These are phyloP conservation scores for Draba incana DNA, from an alignment of 345 rosid species.

Conservation along the genomic window DNA sequence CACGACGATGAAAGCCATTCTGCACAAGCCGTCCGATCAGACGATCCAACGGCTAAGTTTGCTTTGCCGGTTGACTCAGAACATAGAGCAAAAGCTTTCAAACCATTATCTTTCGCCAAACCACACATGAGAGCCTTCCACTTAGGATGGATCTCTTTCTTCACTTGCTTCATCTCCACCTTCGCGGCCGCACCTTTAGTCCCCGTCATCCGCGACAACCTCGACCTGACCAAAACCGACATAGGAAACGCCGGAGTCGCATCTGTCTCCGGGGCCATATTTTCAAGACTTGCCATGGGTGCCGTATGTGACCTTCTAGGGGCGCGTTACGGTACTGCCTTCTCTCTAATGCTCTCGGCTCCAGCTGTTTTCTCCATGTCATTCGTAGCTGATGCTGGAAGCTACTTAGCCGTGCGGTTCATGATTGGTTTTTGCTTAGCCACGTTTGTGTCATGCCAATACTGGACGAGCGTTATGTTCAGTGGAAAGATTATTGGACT, in stretches of 20 bases:
- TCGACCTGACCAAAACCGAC: constrained; percentile 61
- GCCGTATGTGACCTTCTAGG: constrained; percentile 80
- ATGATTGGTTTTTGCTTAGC: constrained; percentile 95
- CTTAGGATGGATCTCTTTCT: constrained; percentile 88
- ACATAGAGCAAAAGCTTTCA: constrained; percentile 73
- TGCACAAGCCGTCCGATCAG: constrained; percentile 19
- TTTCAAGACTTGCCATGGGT: constrained; percentile 86
- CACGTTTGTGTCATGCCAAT: constrained; percentile 87
- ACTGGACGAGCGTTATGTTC: constrained; percentile 93
- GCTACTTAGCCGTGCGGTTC: constrained; percentile 74
- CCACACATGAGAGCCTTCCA: constrained; percentile 94
- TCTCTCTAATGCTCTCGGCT: constrained; percentile 69
- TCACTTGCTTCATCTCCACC: constrained; percentile 84
- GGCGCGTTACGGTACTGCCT: constrained; percentile 74
- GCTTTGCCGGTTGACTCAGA: constrained; percentile 76
- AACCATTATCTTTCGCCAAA: constrained; percentile 62
- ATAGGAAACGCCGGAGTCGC: constrained; percentile 88
- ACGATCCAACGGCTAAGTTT: constrained; percentile 60
- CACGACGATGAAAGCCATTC: not conserved
- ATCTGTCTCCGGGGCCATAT: constrained; percentile 81
- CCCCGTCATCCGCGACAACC: constrained; percentile 82
- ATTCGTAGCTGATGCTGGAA: constrained; percentile 55
- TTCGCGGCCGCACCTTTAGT: constrained; percentile 88
- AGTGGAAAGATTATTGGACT: constrained; percentile 76
- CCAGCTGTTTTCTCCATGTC: constrained; percentile 89